Evolutionary conservation across 345 rosid species (phyloP), one percentile per base, ranked within the genome.

Genomic region (Linum tenue): DNA sequence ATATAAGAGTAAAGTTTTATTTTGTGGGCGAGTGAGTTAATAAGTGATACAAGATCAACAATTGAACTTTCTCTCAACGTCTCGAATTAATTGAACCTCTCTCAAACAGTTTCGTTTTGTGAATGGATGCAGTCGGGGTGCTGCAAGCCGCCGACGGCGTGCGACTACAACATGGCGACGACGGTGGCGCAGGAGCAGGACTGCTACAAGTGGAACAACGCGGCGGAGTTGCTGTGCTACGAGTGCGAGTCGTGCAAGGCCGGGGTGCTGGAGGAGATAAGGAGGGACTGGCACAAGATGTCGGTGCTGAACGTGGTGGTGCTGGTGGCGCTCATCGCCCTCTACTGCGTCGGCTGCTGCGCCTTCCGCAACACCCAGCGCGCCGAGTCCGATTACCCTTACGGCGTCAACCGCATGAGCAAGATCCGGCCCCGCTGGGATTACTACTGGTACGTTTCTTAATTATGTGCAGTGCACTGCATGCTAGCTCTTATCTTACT

Each of bases 231-330:
- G 67, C 84, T 88, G 0, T 94, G 99, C 63, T 94, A 90, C 35
- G 99, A 88, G 66, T 94, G 99, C 55, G 97, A 90, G 71, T 86
- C 99, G 1, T 94, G 99, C 71, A 94, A 88, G 75, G 96, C 97
- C 35, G 99, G 95, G 4, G 96, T 84, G 17, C 76, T 94, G 31
- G 99, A 94, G 75, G 82, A 82, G 2, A 76, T 87, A 31, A 79
- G 91, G 69, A 81, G 91, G 56, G 96, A 80, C 60, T 91, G 97
- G 96, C 97, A 80, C 64, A 88, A 83, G 77, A 80, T 95, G 17
- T 85, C 91, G 1, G 82, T 95, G 7, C 85, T 89, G 0, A 91
- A 83, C 62, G 68, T 89, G 0, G 82, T 95, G 40, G 72, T 91
- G 78, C 79, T 95, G 57, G 64, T 91, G 62, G 39, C 91, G 16